Evolutionary conservation across 2,329 filamentous ascomycete genomes (phyloP).

Genomic region (Phialophora expanda): DNA sequence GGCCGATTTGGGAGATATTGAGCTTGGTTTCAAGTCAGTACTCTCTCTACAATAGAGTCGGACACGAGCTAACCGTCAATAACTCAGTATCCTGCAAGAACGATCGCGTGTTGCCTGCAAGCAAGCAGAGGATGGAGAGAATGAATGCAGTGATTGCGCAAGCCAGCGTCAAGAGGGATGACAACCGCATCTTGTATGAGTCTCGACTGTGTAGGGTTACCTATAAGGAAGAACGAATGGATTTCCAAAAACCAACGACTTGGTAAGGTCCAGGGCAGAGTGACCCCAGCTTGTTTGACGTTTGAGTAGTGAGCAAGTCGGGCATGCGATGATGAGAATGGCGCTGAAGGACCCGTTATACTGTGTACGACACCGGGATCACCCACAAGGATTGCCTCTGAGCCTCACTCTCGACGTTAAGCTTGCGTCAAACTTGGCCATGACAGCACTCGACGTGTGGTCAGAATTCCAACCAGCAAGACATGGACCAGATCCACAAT

Average conservation of each 20-base stretch:
- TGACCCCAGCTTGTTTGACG: neutral
- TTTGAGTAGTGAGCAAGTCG: neutral
- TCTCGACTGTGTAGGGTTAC: neutral
- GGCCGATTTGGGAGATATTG: conserved; percentile 63
- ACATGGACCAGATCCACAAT: conserved; percentile 14
- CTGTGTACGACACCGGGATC: neutral
- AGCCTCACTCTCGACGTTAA: conserved; percentile 13
- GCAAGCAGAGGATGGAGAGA: conserved; percentile 64
- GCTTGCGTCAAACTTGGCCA: conserved; percentile 29
- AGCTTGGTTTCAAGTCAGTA: conserved; percentile 48
- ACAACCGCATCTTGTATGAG: conserved; percentile 49
- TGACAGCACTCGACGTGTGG: conserved; percentile 20
- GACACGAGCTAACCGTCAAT: conserved; percentile 55
- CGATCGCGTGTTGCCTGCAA: conserved; percentile 62
- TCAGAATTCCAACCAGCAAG: conserved; percentile 11
- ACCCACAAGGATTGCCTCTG: conserved; percentile 3
- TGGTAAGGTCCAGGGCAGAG: neutral
- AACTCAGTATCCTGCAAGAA: conserved; percentile 64
- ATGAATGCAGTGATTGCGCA: conserved; percentile 62
- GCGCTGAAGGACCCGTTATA: conserved; percentile 15
- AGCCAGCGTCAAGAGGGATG: conserved; percentile 57
- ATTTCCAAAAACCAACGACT: conserved; percentile 8
- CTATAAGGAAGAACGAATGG: conserved; percentile 15
- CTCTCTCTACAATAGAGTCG: neutral
- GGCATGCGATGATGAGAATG: neutral